A percentile compares a stretch with the other conserved stretches of the same genome.
Evolutionary conservation across 2,329 filamentous ascomycete species (phyloP).

Genomic region (Phialocephala sp.): DNA sequence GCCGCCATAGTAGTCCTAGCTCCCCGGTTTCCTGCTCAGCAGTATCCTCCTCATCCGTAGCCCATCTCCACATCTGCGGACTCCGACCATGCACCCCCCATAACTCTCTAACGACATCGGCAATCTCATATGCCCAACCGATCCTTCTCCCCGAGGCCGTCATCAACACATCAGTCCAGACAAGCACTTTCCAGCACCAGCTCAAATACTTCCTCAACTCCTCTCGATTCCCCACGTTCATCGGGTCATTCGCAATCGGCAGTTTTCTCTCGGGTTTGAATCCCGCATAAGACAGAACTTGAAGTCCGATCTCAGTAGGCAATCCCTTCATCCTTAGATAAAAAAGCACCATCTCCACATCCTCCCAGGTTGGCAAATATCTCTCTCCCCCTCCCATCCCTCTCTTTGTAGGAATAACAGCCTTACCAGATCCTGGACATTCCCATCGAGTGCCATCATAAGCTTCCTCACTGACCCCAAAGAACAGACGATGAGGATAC

Average conservation of each 20-base stretch:
- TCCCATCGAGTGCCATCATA: not conserved
- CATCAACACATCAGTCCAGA: constrained; percentile 9
- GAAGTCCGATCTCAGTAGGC: constrained; percentile 1
- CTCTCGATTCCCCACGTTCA: not conserved
- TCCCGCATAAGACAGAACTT: constrained; percentile 3
- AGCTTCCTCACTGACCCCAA: not conserved
- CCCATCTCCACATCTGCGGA: too few relatives aligned
- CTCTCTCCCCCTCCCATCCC: not conserved
- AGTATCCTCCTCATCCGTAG: too few relatives aligned
- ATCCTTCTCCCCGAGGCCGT: constrained; percentile 3
- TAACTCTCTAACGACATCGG: not conserved
- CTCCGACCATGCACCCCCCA: too few relatives aligned
- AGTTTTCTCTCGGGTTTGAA: constrained; percentile 3
- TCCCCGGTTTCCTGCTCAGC: too few relatives aligned
- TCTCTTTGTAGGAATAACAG: not conserved
- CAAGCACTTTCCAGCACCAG: constrained; percentile 13
- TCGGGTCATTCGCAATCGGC: constrained; percentile 6
- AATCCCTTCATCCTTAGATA: not conserved
- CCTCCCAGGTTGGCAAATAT: not conserved
- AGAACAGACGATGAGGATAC: constrained; percentile 8
- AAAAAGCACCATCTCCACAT: not conserved
- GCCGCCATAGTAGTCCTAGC: too few relatives aligned
- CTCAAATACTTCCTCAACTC: constrained; percentile 13
- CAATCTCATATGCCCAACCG: constrained; percentile 9
- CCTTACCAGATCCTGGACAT: not conserved